Evolutionary conservation across 2,329 filamentous ascomycete species (phyloP).

Genomic region (Fusarium liriodendri): DNA sequence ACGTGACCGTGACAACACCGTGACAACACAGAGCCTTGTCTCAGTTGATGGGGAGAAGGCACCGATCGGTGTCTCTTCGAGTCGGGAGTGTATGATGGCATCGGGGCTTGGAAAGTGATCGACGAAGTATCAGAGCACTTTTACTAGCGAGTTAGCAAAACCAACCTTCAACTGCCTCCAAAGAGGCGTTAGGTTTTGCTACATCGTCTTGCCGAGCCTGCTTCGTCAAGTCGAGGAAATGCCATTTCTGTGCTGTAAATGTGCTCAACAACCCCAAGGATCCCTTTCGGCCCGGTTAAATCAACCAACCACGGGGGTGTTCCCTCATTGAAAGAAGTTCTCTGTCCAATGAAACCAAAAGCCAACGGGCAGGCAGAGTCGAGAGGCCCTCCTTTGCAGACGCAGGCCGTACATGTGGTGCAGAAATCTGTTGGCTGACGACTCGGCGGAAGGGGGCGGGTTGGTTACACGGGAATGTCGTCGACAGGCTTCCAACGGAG

Average conservation of each 20-base stretch:
- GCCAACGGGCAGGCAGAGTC: background rate
- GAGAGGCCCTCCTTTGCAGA: background rate
- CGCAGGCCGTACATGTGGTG: background rate
- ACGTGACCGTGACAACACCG: background rate
- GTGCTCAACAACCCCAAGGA: background rate
- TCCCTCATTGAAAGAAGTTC: background rate
- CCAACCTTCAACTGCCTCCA: background rate
- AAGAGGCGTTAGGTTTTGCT: background rate
- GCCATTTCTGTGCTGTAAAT: background rate
- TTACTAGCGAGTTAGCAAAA: background rate
- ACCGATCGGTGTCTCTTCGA: background rate
- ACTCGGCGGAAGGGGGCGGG: background rate
- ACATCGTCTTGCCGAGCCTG: background rate
- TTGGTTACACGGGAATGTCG: background rate
- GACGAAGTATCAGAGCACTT: background rate
- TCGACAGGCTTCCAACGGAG: background rate
- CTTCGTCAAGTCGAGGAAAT: background rate
- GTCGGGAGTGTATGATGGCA: background rate
- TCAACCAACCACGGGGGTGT: background rate
- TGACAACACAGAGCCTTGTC: background rate
- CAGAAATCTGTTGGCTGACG: background rate
- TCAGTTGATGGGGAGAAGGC: background rate
- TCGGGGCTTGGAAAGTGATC: background rate
- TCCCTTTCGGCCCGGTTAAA: background rate
- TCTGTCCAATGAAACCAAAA: background rate